phyloP scores from a whole-genome alignment of 768 basidiomycete genomes.

The Mycena amicta region DNA sequence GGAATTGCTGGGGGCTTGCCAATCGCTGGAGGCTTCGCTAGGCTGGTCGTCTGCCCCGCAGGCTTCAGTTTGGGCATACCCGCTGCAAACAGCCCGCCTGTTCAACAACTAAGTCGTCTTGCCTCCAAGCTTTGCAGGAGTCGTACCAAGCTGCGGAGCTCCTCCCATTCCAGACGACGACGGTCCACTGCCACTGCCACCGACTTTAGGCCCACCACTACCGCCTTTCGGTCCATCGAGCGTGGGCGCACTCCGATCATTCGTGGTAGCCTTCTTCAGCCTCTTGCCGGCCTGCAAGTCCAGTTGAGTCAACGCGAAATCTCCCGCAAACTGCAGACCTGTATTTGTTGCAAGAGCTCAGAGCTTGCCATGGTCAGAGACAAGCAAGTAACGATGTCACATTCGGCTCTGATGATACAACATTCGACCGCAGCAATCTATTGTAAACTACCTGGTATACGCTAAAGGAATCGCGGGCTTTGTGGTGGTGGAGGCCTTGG shows the following conservation, averaged over 20 bases:
- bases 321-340: neutral
- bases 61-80: conserved; percentile 91
- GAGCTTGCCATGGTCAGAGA: neutral
- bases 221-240: conserved; percentile 51
- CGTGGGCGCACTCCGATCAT: conserved; percentile 75
- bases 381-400: neutral
- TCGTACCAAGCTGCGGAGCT: conserved; percentile 73
- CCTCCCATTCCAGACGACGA: conserved; percentile 38
- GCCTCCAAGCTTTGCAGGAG: too few species aligned
- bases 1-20: conserved; percentile 72
- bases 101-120: too few species aligned
- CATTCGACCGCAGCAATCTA: too few species aligned
- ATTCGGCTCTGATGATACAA: too few species aligned
- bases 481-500: conserved; percentile 18
- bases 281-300: conserved; percentile 72
- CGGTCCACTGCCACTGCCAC: conserved; percentile 37
- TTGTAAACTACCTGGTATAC: too few species aligned
- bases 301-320: neutral
- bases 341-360: neutral
- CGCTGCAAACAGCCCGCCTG: conserved; percentile 75
- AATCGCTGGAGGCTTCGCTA: conserved; percentile 64
- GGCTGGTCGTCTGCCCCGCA: conserved; percentile 54
- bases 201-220: conserved; percentile 42
- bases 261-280: conserved; percentile 81
- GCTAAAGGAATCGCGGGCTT: conserved; percentile 11